Evolutionary conservation across 169 alveolate genomes (phyloP).

Genomic region (Plasmodium adleri): DNA sequence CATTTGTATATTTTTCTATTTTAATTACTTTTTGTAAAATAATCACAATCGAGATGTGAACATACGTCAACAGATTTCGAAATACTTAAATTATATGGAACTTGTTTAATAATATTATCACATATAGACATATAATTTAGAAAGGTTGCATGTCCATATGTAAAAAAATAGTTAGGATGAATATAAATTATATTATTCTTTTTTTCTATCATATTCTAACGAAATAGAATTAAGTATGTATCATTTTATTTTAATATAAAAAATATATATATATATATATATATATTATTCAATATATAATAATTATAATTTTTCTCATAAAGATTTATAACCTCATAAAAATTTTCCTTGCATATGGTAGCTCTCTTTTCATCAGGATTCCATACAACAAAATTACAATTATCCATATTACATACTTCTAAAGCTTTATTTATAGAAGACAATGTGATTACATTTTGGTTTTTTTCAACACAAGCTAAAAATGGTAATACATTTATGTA

Average conservation of each 20-base stretch:
- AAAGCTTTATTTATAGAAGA: constrained; percentile 55
- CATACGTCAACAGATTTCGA: constrained; percentile 54
- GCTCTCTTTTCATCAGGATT: constrained; percentile 55
- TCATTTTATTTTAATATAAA: neutral
- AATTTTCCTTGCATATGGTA: constrained; percentile 23
- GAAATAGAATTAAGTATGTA: neutral
- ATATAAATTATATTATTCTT: constrained; percentile 45
- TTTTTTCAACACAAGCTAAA: constrained; percentile 55
- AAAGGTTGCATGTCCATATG: constrained; percentile 67
- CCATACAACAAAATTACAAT: constrained; percentile 66
- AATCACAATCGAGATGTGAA: constrained; percentile 60
- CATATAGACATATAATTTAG: constrained; percentile 77
- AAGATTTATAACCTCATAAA: constrained; percentile 18
- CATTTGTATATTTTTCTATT: neutral
- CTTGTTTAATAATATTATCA: constrained; percentile 50
- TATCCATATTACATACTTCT: constrained; percentile 49
- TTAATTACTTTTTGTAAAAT: constrained; percentile 59
- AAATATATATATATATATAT: neutral
- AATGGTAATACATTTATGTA: neutral
- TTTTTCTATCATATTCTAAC: constrained; percentile 36
- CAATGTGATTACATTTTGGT: constrained; percentile 22
- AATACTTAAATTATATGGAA: constrained; percentile 46
- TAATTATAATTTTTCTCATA: no score
- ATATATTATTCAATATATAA: neutral
- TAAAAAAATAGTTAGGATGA: constrained; percentile 57